Base-by-base conservation (phyloP, 1,284 basidiomycete genomes). In the Trametes hirsuta region DNA sequence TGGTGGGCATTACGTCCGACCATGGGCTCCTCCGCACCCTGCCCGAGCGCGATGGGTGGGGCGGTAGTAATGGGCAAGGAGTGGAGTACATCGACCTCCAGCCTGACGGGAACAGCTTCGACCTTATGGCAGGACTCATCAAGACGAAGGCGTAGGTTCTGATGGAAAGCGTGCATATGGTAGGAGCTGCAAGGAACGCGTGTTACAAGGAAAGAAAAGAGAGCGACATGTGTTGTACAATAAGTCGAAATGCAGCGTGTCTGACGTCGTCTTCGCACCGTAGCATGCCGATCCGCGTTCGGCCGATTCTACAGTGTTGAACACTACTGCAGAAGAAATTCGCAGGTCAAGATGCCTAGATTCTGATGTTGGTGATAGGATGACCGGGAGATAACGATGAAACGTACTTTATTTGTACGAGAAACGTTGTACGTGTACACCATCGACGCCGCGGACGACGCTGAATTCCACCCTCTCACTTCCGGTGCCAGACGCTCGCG, bases 31-130 rank as follows among this genome's bases (percentile, higher is more conserved):
- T 99, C 58, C 87, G 94, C 53, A 97, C 95, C 2, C 75, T 93
- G 10, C 88, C 90, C 0, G 82, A 87, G 62, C 72, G 77, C 30
- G 73, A 72, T 47, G 79, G 65, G 64, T 54, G 34, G 71, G 67
- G 6, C 67, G 73, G 67, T 49, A 22, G 72, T 4, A 45, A 5
- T 14, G 36, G 66, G 4, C 68, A 72, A 15, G 66, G 42, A 15
- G 62, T 69, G 14, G 75, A 74, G 25, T 88, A 80, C 67, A 83
- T 91, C 45, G 84, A 86, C 69, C 71, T 88, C 22, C 97, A 98
- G 74, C 97, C 97, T 2, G 95, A 98, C 70, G 95, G 96, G 34
- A 99, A 99, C 74, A 94, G 93, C 70, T 98, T 99, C 70, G 97
- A 98, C 74, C 82, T 98, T 71, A 92, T 98, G 88, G 84, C 88